Base-by-base conservation (phyloP, 495 filamentous ascomycete species). In the Alectoria sarmentosa region DNA sequence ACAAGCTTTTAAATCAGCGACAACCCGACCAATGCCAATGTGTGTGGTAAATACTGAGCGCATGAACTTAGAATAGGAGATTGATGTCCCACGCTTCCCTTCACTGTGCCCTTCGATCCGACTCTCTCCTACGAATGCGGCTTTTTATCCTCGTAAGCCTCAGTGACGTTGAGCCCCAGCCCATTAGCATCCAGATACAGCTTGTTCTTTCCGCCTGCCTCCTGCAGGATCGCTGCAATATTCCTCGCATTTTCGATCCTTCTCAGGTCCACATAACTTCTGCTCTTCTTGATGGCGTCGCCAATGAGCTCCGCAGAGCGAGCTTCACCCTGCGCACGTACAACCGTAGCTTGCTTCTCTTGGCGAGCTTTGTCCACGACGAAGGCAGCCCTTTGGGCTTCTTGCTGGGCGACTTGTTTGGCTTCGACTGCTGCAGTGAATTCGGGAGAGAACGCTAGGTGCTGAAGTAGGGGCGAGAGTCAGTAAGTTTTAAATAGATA, bases 381-480 rank as follows among this genome's bases (percentile, higher is more conserved):
- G 82, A 98, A 98, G 49, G 94, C 94, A 37, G 94, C 94, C 63
- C 93, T 87, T 75, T 98, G 94, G 26, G 94, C 94, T 73, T 98
- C 94, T 82, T 98, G 94, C 73, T 98, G 94, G 21, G 94, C 94
- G 63, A 98, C 94, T 79, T 98, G 94, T 81, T 98, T 98, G 67
- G 94, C 93, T 80, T 98, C 94, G 66, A 98, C 94, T 42, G 94
- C 94, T 37, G 95, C 95, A 49, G 95, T 98, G 80, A 98, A 98
- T 77, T 98, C 94, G 69, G 94, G 94, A 55, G 94, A 98, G 88
- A 98, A 98, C 65, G 94, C 94, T 68, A 98, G 86, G 74, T 98
- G 94, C 10, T 68, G 69, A 30, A 41, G 39, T 48, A 38, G 62
- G 64, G 21, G 39, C 30, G 41, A 65, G 58, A 73, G 30, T 34